Evolutionary conservation across 225 moss, liverwort and hornwort species (phyloP).

Genomic region (Sphagnum tenellum): DNA sequence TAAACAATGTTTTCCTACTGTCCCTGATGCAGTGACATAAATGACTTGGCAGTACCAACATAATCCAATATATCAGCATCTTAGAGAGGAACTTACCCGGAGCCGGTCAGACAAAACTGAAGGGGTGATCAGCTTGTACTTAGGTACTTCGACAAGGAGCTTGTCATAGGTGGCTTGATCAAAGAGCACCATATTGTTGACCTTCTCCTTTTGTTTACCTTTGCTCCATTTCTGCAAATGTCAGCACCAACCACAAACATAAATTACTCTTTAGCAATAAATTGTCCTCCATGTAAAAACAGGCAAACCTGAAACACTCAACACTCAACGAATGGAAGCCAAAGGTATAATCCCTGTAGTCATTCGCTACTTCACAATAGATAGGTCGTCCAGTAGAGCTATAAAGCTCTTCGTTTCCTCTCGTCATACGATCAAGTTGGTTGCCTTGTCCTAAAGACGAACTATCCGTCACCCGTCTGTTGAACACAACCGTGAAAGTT

Average conservation of each 20-base stretch:
- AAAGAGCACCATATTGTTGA: conserved; percentile 68
- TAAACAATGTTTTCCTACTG: no score
- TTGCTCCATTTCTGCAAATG: conserved; percentile 59
- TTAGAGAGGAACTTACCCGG: conserved; percentile 25
- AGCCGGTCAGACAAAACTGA: conserved; percentile 61
- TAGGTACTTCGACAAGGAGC: conserved; percentile 52
- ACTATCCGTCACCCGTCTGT: no score
- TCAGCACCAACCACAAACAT: not conserved
- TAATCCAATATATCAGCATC: no score
- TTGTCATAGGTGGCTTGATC: conserved; percentile 63
- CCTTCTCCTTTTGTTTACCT: conserved; percentile 73
- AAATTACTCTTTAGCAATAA: not conserved
- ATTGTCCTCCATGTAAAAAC: conserved; percentile 2
- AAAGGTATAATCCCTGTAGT: not conserved
- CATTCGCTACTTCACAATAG: no score
- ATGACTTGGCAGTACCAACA: no score
- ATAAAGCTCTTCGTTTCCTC: no score
- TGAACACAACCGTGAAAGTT: no score
- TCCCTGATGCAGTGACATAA: no score
- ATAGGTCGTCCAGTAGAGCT: no score
- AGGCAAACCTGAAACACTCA: not conserved
- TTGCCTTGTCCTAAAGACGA: no score
- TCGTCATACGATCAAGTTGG: no score
- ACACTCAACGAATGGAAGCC: not conserved
- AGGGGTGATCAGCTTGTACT: conserved; percentile 58